Evolutionary conservation across 2,329 filamentous ascomycete species (phyloP).

Genomic region (Epichloe bromicola): DNA sequence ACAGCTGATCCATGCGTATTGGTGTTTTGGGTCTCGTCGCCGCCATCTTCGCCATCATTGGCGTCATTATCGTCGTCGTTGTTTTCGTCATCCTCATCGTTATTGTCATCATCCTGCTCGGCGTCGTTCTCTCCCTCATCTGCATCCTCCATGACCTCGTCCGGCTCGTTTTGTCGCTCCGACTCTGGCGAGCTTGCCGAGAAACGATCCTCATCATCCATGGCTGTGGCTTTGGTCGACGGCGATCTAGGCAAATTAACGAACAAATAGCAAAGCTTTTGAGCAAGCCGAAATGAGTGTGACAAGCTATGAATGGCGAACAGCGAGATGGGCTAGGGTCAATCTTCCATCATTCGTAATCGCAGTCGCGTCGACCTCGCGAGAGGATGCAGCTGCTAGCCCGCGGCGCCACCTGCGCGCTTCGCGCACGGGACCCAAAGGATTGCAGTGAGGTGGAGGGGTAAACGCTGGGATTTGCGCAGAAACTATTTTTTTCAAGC

Average conservation of each 20-base stretch:
- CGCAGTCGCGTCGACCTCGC: background rate
- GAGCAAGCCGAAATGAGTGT: too few relatives aligned
- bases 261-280: background rate
- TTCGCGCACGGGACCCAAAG: background rate
- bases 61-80: constrained; percentile 25
- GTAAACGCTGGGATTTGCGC: too few relatives aligned
- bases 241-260: too few relatives aligned
- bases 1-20: constrained; percentile 7
- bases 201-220: constrained; percentile 22
- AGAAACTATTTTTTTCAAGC: too few relatives aligned
- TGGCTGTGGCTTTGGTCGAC: constrained; percentile 3
- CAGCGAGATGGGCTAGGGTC: background rate
- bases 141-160: constrained; percentile 44
- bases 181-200: constrained; percentile 20
- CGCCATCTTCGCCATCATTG: constrained; percentile 28
- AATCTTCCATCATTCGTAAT: background rate
- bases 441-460: background rate
- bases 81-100: constrained; percentile 23
- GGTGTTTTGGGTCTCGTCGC: constrained; percentile 14
- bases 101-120: constrained; percentile 25
- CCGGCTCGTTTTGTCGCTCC: constrained; percentile 31
- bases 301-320: background rate
- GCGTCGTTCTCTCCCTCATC: constrained; percentile 27
- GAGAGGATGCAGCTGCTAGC: background rate
- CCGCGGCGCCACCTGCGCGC: background rate